phyloP scores from a whole-genome alignment of 805 yeast genomes.

The Tetrapisispora fleetii region DNA sequence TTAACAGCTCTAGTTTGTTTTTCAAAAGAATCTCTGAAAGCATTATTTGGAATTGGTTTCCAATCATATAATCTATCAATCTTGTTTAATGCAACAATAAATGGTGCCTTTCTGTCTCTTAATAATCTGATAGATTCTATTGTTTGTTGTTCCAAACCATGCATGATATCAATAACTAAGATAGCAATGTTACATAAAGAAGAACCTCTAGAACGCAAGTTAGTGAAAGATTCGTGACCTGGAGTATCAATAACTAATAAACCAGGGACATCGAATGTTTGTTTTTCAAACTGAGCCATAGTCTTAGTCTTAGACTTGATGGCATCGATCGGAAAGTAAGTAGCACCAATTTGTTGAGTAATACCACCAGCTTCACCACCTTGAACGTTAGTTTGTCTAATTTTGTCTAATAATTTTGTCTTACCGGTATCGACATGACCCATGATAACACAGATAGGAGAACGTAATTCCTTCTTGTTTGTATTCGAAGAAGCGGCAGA shows the following conservation, averaged over 20 bases:
- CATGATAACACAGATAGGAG: constrained; percentile 97
- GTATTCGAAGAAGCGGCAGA: constrained; percentile 18
- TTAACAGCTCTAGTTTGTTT: constrained; percentile 78
- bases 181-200: constrained; percentile 98
- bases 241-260: constrained; percentile 95
- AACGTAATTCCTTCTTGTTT: constrained; percentile 59
- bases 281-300: constrained; percentile 79
- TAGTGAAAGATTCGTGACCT: constrained; percentile 98
- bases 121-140: constrained; percentile 84
- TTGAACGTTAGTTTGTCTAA: constrained; percentile 97
- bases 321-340: constrained; percentile 95
- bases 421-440: constrained; percentile 99
- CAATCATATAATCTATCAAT: constrained; percentile 96
- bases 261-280: constrained; percentile 92
- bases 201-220: constrained; percentile 97
- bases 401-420: constrained; percentile 90
- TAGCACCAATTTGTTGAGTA: constrained; percentile 99
- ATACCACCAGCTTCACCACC: constrained; percentile 99
- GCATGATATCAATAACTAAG: constrained; percentile 96
- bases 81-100: constrained; percentile 92
- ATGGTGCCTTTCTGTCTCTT: constrained; percentile 96
- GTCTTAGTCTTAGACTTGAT: constrained; percentile 84
- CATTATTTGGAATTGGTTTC: constrained; percentile 82
- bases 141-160: constrained; percentile 97
- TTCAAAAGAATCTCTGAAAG: constrained; percentile 88